Base-by-base conservation (phyloP, 2,329 filamentous ascomycete genomes). In the Aschersonia sp. region DNA sequence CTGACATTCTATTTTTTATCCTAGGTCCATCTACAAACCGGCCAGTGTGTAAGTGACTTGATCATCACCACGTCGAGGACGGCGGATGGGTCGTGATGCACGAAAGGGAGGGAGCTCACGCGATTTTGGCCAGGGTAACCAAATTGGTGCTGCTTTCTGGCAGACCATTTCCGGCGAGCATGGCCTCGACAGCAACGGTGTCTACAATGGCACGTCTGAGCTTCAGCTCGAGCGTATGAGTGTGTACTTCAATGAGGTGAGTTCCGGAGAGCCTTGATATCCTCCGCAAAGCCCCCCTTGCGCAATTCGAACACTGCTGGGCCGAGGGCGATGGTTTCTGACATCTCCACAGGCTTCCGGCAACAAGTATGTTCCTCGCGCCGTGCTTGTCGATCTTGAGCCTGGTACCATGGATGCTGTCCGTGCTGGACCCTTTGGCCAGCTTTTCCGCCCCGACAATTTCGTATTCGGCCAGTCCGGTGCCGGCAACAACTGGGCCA, bases 401-500 rank as follows among this genome's bases (percentile, higher is more conserved):
- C 92, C 92, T 59, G 92, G 92, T 74, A 97, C 92, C 73, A 98
- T 97, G 90, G 92, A 98, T 63, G 92, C 92, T 60, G 90, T 98
- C 75, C 90, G 90, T 69, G 87, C 90, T 61, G 90, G 92, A 70
- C 92, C 92, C 58, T 97, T 97, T 69, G 92, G 92, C 61, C 86
- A 96, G 77, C 88, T 98, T 60, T 97, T 98, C 88, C 89, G 92
- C 57, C 92, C 92, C 68, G 92, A 98, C 78, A 98, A 97, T 85
- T 97, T 97, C 74, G 88, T 97, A 67, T 97, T 97, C 71, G 92
- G 92, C 62, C 92, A 97, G 78, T 97, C 92, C 62, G 90, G 92
- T 80, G 92, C 92, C 69, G 92, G 92, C 75, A 98, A 98, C 87
- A 97, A 97, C 83, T 98, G 92, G 92, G 92, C 92, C 72, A 98